Percentiles rank a stretch among this genome's conserved stretches.
These are phyloP conservation scores for Starmera pachycereana DNA, from an alignment of 805 yeast species.

Conservation along the genomic window DNA sequence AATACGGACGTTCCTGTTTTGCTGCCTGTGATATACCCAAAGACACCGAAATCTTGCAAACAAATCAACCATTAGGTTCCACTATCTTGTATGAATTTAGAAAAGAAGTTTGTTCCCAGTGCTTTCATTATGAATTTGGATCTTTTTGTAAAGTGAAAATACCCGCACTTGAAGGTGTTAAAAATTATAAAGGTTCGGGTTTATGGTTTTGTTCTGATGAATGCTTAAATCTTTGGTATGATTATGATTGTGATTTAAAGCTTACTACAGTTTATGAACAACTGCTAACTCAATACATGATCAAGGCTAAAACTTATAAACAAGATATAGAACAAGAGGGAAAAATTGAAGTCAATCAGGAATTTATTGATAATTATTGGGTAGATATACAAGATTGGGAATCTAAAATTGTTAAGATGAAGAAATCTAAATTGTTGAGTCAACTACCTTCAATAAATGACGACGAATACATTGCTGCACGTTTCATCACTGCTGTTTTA, in stretches of 20 bases:
- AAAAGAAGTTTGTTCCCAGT: constrained; percentile 51
- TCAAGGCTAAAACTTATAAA: constrained; percentile 20
- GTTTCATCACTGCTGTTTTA: constrained; percentile 33
- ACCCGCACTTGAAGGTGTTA: constrained; percentile 3
- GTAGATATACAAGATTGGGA: constrained; percentile 28
- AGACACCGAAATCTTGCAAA: constrained; percentile 30
- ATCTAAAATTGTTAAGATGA: constrained; percentile 20
- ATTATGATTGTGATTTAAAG: constrained; percentile 26
- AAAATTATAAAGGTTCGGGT: constrained; percentile 27
- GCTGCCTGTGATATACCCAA: constrained; percentile 29
- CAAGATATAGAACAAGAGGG: constrained; percentile 5
- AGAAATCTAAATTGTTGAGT: constrained; percentile 24
- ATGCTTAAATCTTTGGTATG: constrained; percentile 30
- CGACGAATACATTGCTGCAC: constrained; percentile 41
- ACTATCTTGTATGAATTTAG: constrained; percentile 42
- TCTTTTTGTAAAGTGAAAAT: constrained; percentile 33
- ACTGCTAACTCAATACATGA: constrained; percentile 12
- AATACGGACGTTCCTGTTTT: constrained; percentile 55
- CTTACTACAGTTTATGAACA: constrained; percentile 26
- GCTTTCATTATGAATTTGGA: constrained; percentile 41
- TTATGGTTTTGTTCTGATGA: constrained; percentile 43
- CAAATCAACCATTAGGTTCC: constrained; percentile 34
- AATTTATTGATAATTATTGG: constrained; percentile 27
- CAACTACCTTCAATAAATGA: constrained; percentile 37
- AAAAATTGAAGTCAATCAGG: constrained; percentile 7